Evolutionary conservation across 1,284 basidiomycete species (phyloP).

Genomic region (Cystobasidium slooffiae): DNA sequence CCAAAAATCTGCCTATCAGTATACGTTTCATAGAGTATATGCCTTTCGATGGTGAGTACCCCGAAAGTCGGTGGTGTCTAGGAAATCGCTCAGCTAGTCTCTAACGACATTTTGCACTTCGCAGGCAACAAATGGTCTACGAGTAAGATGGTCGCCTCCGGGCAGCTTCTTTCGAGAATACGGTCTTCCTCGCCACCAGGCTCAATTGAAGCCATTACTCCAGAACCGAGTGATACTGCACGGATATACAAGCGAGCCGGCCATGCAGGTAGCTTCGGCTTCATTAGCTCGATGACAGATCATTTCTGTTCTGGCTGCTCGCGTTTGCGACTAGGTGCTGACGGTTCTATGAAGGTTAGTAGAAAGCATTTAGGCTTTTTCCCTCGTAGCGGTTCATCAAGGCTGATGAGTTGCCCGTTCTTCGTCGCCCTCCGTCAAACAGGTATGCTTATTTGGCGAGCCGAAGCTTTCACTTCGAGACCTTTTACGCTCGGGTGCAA

Average conservation of each 20-base stretch:
- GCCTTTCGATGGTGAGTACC: conserved; percentile 77
- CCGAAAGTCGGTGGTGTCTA: neutral
- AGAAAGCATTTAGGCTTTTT: neutral
- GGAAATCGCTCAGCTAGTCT: neutral
- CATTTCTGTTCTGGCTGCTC: conserved; percentile 88
- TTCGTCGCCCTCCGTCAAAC: neutral
- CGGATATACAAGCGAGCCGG: conserved; percentile 77
- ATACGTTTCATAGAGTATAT: conserved; percentile 91
- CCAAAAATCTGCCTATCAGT: conserved; percentile 66
- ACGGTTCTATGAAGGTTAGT: conserved; percentile 82
- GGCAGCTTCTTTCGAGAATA: conserved; percentile 62
- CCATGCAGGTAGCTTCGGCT: conserved; percentile 74
- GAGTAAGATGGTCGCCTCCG: conserved; percentile 75
- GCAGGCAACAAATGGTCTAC: conserved; percentile 84
- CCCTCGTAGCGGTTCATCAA: neutral
- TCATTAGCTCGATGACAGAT: conserved; percentile 90
- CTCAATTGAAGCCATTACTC: conserved; percentile 54
- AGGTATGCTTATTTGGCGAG: conserved; percentile 86
- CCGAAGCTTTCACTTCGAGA: conserved; percentile 82
- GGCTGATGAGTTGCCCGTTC: neutral
- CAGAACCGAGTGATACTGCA: conserved; percentile 71
- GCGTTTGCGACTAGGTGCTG: conserved; percentile 78
- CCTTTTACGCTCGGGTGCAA: conserved; percentile 67
- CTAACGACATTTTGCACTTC: neutral
- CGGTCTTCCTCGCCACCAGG: conserved; percentile 60